Evolutionary conservation across 2,329 filamentous ascomycete genomes (phyloP), one percentile per base, ranked within the genome.

Genomic region (Trichophyton verrucosum): DNA sequence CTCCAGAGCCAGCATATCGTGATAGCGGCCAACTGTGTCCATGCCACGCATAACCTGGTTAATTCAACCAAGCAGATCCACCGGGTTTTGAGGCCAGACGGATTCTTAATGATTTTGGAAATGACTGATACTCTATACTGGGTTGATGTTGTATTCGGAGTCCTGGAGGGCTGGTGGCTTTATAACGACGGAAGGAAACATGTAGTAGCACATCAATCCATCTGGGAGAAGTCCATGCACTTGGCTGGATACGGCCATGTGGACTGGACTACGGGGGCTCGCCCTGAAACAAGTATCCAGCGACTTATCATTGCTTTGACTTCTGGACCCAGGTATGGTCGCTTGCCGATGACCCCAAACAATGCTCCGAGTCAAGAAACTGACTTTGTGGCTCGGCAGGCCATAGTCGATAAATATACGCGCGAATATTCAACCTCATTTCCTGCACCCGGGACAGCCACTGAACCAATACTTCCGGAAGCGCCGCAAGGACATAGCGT

Each of bases 141-240:
- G 68, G 61, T 69, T 3, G 73, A 76, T 61, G 47, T 75, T 7
- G 66, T 74, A 17, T 72, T 73, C 57, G 74, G 74, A 4, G 61
- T 75, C 6, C 64, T 76, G 0, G 72, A 74, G 24, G 74, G 73
- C 2, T 76, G 74, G 74, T 76, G 74, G 74, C 61, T 72, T 1
- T 73, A 73, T 55, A 66, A 72, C 1, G 73, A 60, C 47, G 51
- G 59, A 20, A 51, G 59, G 9, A 56, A 40, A 15, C 59, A 60
- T 57, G 59, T 56, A 3, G 59, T 60, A n/a, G 55, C 59, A 4
- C 36, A 57, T 22, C 46, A 60, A 40, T 44, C 49, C 22, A 38
- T 44, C n/a, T 60, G 59, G 59, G 51, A 60, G 17, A 60, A 46
- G 51, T 53, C 51, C 7, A 46, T 60, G 36, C 47, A 22, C 8